Percentiles rank a stretch among this genome's conserved stretches.
Evolutionary conservation across 2,329 filamentous ascomycete species (phyloP).

Genomic region (Colletotrichum plurivorum): DNA sequence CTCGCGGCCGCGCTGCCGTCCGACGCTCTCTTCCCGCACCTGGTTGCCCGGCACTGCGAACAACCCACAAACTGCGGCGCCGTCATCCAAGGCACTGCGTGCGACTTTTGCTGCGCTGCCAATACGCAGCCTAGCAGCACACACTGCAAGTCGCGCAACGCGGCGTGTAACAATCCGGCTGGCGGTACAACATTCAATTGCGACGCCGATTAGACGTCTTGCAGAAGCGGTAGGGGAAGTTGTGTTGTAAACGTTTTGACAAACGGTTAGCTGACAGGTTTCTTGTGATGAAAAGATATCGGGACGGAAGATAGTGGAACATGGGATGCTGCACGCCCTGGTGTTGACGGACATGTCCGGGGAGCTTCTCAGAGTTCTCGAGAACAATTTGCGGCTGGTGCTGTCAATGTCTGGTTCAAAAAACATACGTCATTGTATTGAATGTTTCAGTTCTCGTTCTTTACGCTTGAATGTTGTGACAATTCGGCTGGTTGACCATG

Average conservation of each 20-base stretch:
- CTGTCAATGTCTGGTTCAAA: too few relatives aligned
- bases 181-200: constrained; percentile 19
- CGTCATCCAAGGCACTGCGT: constrained; percentile 19
- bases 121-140: constrained; percentile 22
- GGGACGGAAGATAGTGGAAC: neutral
- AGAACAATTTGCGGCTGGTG: too few relatives aligned
- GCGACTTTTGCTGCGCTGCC: constrained; percentile 32
- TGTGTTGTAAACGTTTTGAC: too few relatives aligned
- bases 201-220: too few relatives aligned
- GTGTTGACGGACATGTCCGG: too few relatives aligned
- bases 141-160: constrained; percentile 18
- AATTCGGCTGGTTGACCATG: too few relatives aligned
- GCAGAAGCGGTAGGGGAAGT: too few relatives aligned
- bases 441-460: too few relatives aligned
- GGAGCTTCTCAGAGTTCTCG: too few relatives aligned
- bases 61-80: constrained; percentile 40
- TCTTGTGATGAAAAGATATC: neutral
- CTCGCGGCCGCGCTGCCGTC: constrained; percentile 25
- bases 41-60: constrained; percentile 38
- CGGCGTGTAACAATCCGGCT: neutral
- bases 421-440: too few relatives aligned
- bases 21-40: neutral
- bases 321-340: too few relatives aligned
- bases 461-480: too few relatives aligned
- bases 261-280: neutral